phyloP scores from a whole-genome alignment of 257 asterid species.

The Pogostemon cablin region DNA sequence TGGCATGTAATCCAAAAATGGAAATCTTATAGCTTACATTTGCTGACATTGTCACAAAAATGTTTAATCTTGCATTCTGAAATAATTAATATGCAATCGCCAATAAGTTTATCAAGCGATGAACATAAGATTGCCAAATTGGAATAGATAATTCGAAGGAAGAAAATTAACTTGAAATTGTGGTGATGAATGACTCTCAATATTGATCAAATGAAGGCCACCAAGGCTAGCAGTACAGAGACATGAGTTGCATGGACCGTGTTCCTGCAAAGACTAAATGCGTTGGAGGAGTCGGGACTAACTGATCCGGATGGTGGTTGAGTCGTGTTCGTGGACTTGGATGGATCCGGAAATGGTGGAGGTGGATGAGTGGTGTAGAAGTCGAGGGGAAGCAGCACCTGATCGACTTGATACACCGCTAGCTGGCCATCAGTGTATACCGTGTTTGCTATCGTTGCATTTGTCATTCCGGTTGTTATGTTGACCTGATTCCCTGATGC shows the following conservation, averaged over 20 bases:
- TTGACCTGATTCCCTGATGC: conserved; percentile 45
- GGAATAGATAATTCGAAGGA: too few species aligned
- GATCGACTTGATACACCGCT: conserved; percentile 60
- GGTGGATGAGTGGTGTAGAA: conserved; percentile 54
- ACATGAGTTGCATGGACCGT: conserved; percentile 26
- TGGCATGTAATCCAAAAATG: neutral
- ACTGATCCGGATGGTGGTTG: conserved; percentile 34
- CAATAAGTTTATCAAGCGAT: too few species aligned
- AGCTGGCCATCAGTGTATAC: conserved; percentile 49
- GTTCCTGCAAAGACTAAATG: conserved; percentile 18
- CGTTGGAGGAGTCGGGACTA: conserved; percentile 40
- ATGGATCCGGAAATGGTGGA: conserved; percentile 60
- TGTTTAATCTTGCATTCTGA: too few species aligned
- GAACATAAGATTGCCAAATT: too few species aligned
- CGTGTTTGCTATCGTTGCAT: conserved; percentile 47
- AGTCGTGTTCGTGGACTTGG: conserved; percentile 34
- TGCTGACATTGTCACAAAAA: neutral
- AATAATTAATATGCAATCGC: too few species aligned
- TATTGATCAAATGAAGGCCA: conserved; percentile 28
- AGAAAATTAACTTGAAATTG: neutral
- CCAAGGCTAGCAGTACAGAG: neutral
- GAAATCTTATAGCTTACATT: neutral
- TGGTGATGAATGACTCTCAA: conserved; percentile 4
- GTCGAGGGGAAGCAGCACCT: conserved; percentile 57
- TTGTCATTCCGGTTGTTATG: conserved; percentile 53